Conservation (phyloP, 371 early-diverging fungal genomes). For the Blakeslea trispora region DNA sequence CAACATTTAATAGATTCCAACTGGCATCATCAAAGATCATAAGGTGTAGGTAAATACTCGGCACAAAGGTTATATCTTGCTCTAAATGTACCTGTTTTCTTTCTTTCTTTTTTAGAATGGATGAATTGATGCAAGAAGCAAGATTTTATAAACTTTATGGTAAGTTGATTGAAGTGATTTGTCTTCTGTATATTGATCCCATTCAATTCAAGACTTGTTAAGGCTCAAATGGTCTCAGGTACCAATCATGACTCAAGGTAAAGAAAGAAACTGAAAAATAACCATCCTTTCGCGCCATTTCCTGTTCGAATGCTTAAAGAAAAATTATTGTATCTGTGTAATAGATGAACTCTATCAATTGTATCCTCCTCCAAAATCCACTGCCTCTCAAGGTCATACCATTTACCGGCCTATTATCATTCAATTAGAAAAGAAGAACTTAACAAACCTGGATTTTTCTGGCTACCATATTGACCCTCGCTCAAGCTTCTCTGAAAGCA, state of each 20-base stretch:
- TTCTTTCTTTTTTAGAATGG: constrained; percentile 29
- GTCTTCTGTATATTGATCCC: background rate
- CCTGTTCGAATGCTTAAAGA: no score
- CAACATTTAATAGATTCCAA: constrained; percentile 28
- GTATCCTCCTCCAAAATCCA: constrained; percentile 25
- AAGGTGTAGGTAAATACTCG: constrained; percentile 25
- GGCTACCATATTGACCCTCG: constrained; percentile 39
- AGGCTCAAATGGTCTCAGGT: constrained; percentile 32
- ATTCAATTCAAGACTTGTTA: constrained; percentile 34
- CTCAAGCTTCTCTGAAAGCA: constrained; percentile 35
- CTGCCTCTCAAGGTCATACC: background rate
- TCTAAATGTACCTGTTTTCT: no score
- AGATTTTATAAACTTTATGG: constrained; percentile 37
- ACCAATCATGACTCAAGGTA: constrained; percentile 39
- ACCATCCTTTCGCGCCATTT: no score
- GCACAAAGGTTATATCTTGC: background rate
- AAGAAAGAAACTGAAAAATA: no score
- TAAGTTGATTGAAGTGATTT: constrained; percentile 1
- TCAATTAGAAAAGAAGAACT: constrained; percentile 23
- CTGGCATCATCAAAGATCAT: constrained; percentile 33
- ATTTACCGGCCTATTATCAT: constrained; percentile 18
- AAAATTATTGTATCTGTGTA: no score
- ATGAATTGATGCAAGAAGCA: constrained; percentile 49
- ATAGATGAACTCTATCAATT: constrained; percentile 28
- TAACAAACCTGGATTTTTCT: constrained; percentile 36